Percentiles rank a stretch among this genome's conserved stretches.
These are phyloP conservation scores for Astrephomene gubernaculifera DNA, from an alignment of 139 green algal species.

Conservation along the genomic window DNA sequence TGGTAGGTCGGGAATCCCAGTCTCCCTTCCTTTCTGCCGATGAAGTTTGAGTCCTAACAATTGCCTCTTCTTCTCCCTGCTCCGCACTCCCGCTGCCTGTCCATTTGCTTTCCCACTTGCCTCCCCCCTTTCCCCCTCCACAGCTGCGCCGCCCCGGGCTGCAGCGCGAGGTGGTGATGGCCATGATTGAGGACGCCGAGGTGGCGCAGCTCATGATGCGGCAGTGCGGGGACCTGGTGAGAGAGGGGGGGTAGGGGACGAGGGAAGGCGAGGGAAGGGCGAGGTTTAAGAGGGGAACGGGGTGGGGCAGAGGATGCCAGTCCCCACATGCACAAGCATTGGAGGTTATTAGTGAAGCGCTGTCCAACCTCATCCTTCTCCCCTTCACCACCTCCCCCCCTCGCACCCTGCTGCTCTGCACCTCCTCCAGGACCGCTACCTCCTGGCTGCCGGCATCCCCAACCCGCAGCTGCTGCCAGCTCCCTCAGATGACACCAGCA, in stretches of 20 bases:
- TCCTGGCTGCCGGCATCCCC: conserved; percentile 37
- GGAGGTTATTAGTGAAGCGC: no score
- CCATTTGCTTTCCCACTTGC: not conserved
- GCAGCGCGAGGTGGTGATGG: conserved; percentile 47
- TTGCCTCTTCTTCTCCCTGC: not conserved
- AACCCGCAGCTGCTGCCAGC: conserved; percentile 31
- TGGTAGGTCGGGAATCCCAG: not conserved
- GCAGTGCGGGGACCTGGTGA: conserved; percentile 37
- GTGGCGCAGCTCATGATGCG: conserved; percentile 48
- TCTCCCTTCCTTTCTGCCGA: not conserved
- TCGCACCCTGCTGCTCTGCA: not conserved
- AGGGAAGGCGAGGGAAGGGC: no score
- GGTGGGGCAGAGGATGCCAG: no score
- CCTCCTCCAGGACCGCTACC: conserved; percentile 35
- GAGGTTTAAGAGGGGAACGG: no score
- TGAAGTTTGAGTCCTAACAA: not conserved
- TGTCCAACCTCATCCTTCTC: not conserved
- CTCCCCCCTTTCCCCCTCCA: not conserved
- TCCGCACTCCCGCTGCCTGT: not conserved
- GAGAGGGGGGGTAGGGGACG: not conserved
- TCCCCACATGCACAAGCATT: no score
- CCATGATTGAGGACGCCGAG: conserved; percentile 52
- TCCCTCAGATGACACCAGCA: not conserved
- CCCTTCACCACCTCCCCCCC: not conserved
- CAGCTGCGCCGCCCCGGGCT: conserved; percentile 46